Percentiles rank a stretch among this genome's conserved stretches.
Evolutionary conservation across 768 basidiomycete genomes (phyloP).

Genomic region (Mycena sanguinolenta): DNA sequence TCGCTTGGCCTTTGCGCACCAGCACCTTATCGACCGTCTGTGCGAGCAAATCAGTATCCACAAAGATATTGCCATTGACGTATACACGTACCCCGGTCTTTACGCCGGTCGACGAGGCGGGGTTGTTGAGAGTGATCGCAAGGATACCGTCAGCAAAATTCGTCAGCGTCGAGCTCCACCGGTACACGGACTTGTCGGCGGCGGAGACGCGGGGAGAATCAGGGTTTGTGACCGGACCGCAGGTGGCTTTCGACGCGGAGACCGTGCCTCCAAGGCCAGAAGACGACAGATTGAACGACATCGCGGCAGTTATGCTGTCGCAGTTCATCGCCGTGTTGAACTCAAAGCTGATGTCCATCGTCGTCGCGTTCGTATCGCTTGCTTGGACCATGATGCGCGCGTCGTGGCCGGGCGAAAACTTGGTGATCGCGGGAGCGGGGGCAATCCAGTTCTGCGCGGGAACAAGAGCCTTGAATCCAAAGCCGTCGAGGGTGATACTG

Average conservation of each 20-base stretch:
- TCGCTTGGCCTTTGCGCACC: conserved; percentile 79
- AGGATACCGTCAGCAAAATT: conserved; percentile 89
- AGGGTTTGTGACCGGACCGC: conserved; percentile 62
- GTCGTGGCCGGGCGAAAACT: conserved; percentile 91
- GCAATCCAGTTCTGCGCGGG: conserved; percentile 75
- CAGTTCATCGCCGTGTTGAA: conserved; percentile 87
- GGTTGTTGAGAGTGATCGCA: conserved; percentile 75
- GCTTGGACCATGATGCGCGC: conserved; percentile 69
- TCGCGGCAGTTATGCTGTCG: conserved; percentile 68
- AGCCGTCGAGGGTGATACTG: conserved; percentile 75
- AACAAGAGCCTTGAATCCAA: conserved; percentile 87
- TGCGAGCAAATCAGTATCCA: conserved; percentile 26
- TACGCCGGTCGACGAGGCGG: conserved; percentile 56
- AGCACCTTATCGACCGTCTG: conserved; percentile 83
- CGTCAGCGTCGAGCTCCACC: conserved; percentile 80
- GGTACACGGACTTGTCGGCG: conserved; percentile 70
- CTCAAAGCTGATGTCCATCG: conserved; percentile 79
- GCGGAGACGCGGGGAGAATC: conserved; percentile 66
- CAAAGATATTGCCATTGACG: conserved; percentile 11
- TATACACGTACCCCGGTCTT: conserved; percentile 67
- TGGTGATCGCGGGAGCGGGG: conserved; percentile 80
- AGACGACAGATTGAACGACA: conserved; percentile 78
- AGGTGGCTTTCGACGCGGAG: conserved; percentile 63
- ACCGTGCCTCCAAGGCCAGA: conserved; percentile 73
- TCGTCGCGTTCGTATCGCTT: conserved; percentile 64